Conservation (phyloP, 345 rosid genomes). For the Cochlearia excelsa region DNA sequence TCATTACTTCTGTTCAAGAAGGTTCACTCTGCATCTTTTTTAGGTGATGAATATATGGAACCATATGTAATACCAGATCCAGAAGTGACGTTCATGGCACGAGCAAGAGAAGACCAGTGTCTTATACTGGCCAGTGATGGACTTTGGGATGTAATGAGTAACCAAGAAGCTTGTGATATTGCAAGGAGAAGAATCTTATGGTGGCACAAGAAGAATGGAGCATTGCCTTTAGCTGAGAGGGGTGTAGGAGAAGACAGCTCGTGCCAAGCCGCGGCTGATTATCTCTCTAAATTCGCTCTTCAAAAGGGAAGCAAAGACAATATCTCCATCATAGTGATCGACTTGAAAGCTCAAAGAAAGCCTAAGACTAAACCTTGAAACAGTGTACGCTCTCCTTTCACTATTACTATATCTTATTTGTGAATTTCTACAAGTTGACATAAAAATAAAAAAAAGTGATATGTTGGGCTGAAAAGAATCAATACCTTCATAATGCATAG, state of each 20-base stretch:
- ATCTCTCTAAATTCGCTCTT: slow-evolving; percentile 64
- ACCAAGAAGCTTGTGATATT: slow-evolving; percentile 87
- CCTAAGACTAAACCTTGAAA: slow-evolving; percentile 58
- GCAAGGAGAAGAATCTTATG: slow-evolving; percentile 70
- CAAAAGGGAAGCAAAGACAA: slow-evolving; percentile 89
- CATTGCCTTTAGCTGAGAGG: slow-evolving; percentile 47
- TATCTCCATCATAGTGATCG: slow-evolving; percentile 78
- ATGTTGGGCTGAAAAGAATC: slow-evolving; percentile 28
- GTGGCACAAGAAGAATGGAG: slow-evolving; percentile 78
- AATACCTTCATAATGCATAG: slow-evolving; percentile 46
- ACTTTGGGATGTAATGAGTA: slow-evolving; percentile 92
- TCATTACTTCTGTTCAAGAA: too few species aligned
- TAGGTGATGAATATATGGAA: slow-evolving; percentile 91
- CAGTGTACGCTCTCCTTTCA: slow-evolving; percentile 21
- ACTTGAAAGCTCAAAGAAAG: slow-evolving; percentile 87
- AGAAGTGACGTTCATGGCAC: slow-evolving; percentile 77
- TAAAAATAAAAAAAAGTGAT: slow-evolving; percentile 29
- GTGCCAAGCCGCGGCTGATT: slow-evolving; percentile 77
- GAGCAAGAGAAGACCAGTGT: slow-evolving; percentile 88
- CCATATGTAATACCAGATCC: slow-evolving; percentile 98
- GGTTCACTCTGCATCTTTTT: slow-evolving; percentile 15
- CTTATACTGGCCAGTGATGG: slow-evolving; percentile 53
- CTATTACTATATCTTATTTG: slow-evolving; percentile 18
- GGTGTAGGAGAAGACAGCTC: slow-evolving; percentile 71
- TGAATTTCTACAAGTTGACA: slow-evolving; percentile 34